phyloP scores from a whole-genome alignment of 129 eudicot genomes.

The Lactuca sativa region DNA sequence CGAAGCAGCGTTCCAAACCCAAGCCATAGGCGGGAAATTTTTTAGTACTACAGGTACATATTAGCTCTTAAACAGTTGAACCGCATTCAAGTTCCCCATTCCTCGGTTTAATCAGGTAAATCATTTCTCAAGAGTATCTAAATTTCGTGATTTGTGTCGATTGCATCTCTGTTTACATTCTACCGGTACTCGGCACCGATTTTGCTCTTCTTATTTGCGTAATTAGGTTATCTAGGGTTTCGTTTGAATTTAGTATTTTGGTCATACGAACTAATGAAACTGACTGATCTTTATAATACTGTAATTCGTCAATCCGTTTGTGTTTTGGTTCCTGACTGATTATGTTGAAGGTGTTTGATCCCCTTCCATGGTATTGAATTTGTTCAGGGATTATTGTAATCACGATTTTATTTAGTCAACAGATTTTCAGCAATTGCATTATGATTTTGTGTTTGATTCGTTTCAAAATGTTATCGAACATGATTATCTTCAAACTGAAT shows the following conservation, averaged over 20 bases:
- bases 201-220: neutral
- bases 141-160: neutral
- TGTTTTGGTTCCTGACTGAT: neutral
- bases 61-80: neutral
- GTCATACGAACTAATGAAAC: neutral
- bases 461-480: neutral
- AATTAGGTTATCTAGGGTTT: neutral
- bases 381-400: too few species aligned
- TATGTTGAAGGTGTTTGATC: too few species aligned
- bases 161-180: neutral
- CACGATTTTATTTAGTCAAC: too few species aligned
- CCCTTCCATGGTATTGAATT: neutral
- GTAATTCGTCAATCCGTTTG: too few species aligned
- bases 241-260: neutral
- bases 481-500: too few species aligned
- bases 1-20: neutral
- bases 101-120: neutral
- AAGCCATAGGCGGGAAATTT: neutral
- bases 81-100: neutral
- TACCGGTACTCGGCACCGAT: neutral
- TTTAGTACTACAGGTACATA: neutral
- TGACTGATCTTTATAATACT: neutral
- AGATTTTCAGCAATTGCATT: too few species aligned
- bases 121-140: neutral
- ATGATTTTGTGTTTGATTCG: neutral